These are phyloP conservation scores for Paramecium tetraurelia DNA, from an alignment of 73 alveolate species.

Conservation along the genomic window DNA sequence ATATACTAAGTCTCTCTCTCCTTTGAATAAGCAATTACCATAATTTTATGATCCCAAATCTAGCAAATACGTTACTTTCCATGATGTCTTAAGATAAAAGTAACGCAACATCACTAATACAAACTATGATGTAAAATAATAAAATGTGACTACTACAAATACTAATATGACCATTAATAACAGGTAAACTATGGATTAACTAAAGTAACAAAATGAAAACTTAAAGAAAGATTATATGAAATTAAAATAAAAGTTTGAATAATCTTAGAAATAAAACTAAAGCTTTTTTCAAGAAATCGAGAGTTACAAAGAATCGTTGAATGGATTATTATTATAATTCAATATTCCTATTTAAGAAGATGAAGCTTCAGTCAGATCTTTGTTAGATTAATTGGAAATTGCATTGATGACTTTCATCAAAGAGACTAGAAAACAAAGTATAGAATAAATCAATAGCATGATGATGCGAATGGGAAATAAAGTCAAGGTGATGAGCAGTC, in stretches of 20 bases:
- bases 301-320: neutral
- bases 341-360: constrained; percentile 13
- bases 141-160: neutral
- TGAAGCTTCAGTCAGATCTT: neutral
- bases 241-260: neutral
- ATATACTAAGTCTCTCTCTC: constrained; percentile 22
- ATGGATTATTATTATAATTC: neutral
- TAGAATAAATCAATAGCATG: neutral
- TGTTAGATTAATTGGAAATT: neutral
- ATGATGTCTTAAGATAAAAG: neutral
- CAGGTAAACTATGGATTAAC: neutral
- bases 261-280: neutral
- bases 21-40: constrained; percentile 1
- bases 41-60: constrained; percentile 45
- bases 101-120: neutral
- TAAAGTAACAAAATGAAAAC: constrained; percentile 4
- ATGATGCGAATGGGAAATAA: constrained; percentile 3
- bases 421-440: neutral
- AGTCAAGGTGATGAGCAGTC: neutral
- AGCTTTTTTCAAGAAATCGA: constrained; percentile 2
- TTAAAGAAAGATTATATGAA: neutral
- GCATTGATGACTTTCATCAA: neutral
- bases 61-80: constrained; percentile 14
- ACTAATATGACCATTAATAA: constrained; percentile 29
- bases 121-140: neutral